Evolutionary conservation across 108 stramenopile genomes (phyloP), one percentile per base, ranked within the genome.

Genomic region (Ochromonas danica): DNA sequence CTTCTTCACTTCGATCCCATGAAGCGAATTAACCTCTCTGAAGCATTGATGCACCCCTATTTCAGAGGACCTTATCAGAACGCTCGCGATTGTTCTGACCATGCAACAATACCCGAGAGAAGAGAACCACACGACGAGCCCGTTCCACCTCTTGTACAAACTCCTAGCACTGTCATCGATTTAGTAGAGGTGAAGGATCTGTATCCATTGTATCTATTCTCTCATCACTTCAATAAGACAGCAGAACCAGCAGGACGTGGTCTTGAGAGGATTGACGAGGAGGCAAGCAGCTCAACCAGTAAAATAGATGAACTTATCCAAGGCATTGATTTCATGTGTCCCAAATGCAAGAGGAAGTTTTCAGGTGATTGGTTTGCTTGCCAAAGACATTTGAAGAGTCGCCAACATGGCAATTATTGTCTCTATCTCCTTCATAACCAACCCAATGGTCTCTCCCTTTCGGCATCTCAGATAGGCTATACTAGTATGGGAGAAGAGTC

Each of bases 341-440:
- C n/a, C n/a, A n/a, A n/a, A n/a, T n/a, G n/a, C n/a, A n/a, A n/a
- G n/a, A 6, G 45, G 6, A 51, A 51, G 22, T 51, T 51, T 51
- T 14, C 6, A 14, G 45, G 45, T 51, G 45, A 51, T 22, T 51
- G 45, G 45, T 22, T 14, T 51, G 91, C 92, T 36, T 96, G 96
- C 78, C 45, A 51, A 14, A 6, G 22, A 51, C 45, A 51, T 51
- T 6, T 51, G 45, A 51, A 14, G 45, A 51, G 45, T 14, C 63
- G n/a, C n/a, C n/a, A n/a, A n/a, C 94, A 97, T 79, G 91, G 92
- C 6, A 79, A 75, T 61, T 93, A 92, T 78, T 97, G 94, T 70
- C 79, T 71, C 1, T 97, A 95, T 79, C 89, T 14, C 22, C 45
- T 14, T 51, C 45, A 51, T 51, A 6, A 22, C 22, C 6, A 51